Evolutionary conservation across 148 eudicot species (phyloP).

Genomic region (Cornus suecica): DNA sequence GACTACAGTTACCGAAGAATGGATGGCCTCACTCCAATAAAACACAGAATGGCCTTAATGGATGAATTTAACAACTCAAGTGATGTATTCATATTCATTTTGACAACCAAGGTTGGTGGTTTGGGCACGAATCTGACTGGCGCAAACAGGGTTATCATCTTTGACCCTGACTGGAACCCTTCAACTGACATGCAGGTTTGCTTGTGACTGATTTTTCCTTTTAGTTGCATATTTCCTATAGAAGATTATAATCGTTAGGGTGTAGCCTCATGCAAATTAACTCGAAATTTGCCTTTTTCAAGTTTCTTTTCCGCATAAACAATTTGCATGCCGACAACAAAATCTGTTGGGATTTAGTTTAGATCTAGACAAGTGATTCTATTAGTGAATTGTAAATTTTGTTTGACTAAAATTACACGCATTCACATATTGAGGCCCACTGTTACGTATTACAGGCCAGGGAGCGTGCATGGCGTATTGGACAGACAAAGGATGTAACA

Average conservation of each 20-base stretch:
- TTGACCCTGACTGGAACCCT: constrained; percentile 99
- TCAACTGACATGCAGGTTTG: constrained; percentile 97
- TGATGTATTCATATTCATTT: constrained; percentile 78
- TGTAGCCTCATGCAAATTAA: not conserved
- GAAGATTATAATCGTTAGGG: not conserved
- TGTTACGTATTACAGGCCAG: constrained; percentile 67
- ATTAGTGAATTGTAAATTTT: not conserved
- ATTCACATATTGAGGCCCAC: constrained; percentile 8
- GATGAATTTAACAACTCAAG: constrained; percentile 83
- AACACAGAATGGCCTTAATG: constrained; percentile 85
- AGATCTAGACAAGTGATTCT: not conserved
- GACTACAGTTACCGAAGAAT: constrained; percentile 82
- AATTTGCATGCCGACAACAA: not conserved
- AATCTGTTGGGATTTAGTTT: not conserved
- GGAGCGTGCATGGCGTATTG: constrained; percentile 99
- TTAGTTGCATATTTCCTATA: not conserved
- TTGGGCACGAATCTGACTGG: constrained; percentile 97
- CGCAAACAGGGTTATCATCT: constrained; percentile 91
- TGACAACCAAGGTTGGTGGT: constrained; percentile 97
- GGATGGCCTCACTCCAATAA: constrained; percentile 91
- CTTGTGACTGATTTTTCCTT: constrained; percentile 10
- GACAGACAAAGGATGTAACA: constrained; percentile 87
- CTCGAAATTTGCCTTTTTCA: not conserved
- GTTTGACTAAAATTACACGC: not conserved
- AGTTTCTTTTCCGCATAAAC: not conserved